Evolutionary conservation across 768 basidiomycete genomes (phyloP).

Genomic region (Trametes sanguinea): DNA sequence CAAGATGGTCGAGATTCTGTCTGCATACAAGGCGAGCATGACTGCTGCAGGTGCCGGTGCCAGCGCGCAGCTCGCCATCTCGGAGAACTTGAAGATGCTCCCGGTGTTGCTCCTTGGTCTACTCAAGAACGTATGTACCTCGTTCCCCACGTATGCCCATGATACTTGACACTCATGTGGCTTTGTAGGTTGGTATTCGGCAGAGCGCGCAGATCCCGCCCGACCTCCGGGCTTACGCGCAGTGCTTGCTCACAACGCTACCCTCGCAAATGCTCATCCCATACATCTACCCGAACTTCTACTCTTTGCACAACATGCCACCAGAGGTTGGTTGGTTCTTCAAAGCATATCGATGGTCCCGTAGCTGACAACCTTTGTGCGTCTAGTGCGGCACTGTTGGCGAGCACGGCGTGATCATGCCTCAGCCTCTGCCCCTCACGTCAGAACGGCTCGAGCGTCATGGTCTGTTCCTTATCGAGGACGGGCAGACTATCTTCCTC

Average conservation of each 20-base stretch:
- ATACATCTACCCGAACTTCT: conserved; percentile 94
- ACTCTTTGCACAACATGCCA: conserved; percentile 95
- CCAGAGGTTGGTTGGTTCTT: conserved; percentile 72
- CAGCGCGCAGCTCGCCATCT: conserved; percentile 88
- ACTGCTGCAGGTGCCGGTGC: conserved; percentile 92
- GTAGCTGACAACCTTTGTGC: conserved; percentile 11
- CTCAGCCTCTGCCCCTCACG: conserved; percentile 84
- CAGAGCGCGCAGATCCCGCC: conserved; percentile 97
- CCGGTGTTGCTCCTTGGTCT: conserved; percentile 88
- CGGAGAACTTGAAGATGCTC: conserved; percentile 93
- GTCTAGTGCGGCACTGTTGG: conserved; percentile 85
- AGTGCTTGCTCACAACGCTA: conserved; percentile 85
- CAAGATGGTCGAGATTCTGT: conserved; percentile 54
- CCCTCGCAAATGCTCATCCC: conserved; percentile 91
- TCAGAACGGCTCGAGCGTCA: conserved; percentile 95
- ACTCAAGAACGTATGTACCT: conserved; percentile 80
- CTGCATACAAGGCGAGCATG: conserved; percentile 86
- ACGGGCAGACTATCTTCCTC: conserved; percentile 96
- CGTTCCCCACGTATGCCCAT: background rate
- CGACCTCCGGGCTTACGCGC: conserved; percentile 94
- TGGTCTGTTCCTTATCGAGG: conserved; percentile 95
- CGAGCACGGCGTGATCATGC: conserved; percentile 86
- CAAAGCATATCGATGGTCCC: background rate
- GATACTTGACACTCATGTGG: background rate
- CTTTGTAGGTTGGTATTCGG: conserved; percentile 79